Conservation (phyloP, 257 asterid species). For the Scutellaria barbata region DNA sequence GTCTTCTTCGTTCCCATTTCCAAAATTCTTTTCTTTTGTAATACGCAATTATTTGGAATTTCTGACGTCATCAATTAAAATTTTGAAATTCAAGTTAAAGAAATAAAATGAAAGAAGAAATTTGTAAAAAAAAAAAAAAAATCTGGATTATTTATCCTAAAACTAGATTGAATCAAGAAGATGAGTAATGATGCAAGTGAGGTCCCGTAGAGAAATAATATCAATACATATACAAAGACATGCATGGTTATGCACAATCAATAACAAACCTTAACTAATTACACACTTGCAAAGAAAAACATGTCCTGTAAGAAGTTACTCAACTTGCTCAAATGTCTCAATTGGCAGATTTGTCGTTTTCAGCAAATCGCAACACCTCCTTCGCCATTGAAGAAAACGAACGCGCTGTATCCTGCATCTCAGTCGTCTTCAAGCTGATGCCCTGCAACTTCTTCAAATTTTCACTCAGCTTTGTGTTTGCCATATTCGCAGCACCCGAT, state of each 20-base stretch:
- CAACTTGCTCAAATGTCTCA: no score
- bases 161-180: no score
- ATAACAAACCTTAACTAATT: background rate
- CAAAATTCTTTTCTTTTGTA: no score
- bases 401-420: conserved; percentile 88
- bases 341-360: conserved; percentile 47
- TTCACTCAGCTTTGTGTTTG: conserved; percentile 73
- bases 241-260: background rate
- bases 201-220: no score
- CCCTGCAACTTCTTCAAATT: conserved; percentile 90
- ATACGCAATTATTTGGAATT: no score
- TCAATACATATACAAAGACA: background rate
- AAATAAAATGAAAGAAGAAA: no score
- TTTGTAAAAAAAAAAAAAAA: no score
- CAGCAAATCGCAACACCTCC: conserved; percentile 69
- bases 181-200: no score
- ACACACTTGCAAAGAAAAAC: background rate
- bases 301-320: background rate
- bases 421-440: conserved; percentile 71
- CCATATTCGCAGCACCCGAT: conserved; percentile 60
- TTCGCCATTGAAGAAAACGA: conserved; percentile 91
- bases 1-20: conserved; percentile 9
- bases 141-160: no score
- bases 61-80: no score
- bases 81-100: no score